These are phyloP conservation scores for Pleoardoris graminearum DNA, from an alignment of 2,329 filamentous ascomycete genomes.

Conservation along the genomic window DNA sequence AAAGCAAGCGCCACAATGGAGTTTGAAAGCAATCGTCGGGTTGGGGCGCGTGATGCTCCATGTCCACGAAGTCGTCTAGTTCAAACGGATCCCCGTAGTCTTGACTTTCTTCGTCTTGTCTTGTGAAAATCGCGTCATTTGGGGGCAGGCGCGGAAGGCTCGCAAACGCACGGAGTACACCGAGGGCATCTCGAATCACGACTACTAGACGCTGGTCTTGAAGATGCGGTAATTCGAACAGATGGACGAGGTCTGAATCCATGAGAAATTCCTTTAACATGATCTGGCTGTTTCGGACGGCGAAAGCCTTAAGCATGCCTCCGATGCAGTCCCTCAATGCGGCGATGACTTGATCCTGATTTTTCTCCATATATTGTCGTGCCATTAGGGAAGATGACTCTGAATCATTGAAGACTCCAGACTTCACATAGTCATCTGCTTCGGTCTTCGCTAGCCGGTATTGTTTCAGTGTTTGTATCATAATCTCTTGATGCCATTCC, in stretches of 20 bases:
- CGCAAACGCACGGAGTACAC: conserved; percentile 51
- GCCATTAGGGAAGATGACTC: conserved; percentile 53
- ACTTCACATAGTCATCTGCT: conserved; percentile 57
- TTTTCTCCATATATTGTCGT: conserved; percentile 57
- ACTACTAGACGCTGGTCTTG: conserved; percentile 49
- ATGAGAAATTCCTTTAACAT: conserved; percentile 50
- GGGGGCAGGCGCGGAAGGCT: conserved; percentile 15
- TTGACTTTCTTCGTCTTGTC: conserved; percentile 62
- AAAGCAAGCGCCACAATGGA: conserved; percentile 58
- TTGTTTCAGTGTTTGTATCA: conserved; percentile 57
- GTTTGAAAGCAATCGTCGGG: conserved; percentile 51
- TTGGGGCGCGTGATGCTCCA: conserved; percentile 25
- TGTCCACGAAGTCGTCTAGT: conserved; percentile 52
- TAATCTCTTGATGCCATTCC: conserved; percentile 59
- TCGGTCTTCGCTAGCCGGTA: conserved; percentile 61
- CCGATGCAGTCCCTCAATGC: conserved; percentile 57
- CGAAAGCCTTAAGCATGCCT: conserved; percentile 55
- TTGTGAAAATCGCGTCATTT: conserved; percentile 36
- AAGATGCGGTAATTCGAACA: conserved; percentile 59
- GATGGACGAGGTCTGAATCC: conserved; percentile 49
- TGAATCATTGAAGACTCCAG: conserved; percentile 41
- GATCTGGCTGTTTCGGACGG: conserved; percentile 45
- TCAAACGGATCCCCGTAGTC: conserved; percentile 64
- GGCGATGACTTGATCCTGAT: conserved; percentile 61
- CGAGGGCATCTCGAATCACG: conserved; percentile 55